These are phyloP conservation scores for Maudiozyma bulderi DNA, from an alignment of 805 yeast genomes.

Conservation along the genomic window DNA sequence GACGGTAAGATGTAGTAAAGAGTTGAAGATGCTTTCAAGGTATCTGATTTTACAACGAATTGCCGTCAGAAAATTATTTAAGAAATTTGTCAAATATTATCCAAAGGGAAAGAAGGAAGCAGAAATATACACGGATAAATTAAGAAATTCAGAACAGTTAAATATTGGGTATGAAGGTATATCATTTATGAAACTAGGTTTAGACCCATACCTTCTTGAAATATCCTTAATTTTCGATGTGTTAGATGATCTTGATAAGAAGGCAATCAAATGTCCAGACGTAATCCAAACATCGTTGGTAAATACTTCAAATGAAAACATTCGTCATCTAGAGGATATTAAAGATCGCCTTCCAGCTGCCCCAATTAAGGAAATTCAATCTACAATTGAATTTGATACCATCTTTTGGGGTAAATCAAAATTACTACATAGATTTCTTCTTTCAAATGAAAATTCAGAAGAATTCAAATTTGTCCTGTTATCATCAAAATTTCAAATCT, in stretches of 20 bases:
- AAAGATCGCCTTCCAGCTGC: background rate
- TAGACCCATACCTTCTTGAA: constrained; percentile 41
- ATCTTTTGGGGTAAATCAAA: constrained; percentile 30
- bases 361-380: background rate
- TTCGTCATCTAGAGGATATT: background rate
- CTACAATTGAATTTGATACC: constrained; percentile 30
- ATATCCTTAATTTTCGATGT: constrained; percentile 37
- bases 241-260: constrained; percentile 15
- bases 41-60: constrained; percentile 52
- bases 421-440: constrained; percentile 29
- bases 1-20: constrained; percentile 22
- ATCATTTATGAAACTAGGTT: constrained; percentile 41
- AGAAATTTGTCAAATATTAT: constrained; percentile 34
- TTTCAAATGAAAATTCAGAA: constrained; percentile 35
- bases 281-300: constrained; percentile 1
- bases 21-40: constrained; percentile 44
- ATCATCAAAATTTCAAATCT: constrained; percentile 22
- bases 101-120: constrained; percentile 10
- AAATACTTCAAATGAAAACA: background rate
- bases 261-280: constrained; percentile 1
- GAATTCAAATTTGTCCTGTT: constrained; percentile 34
- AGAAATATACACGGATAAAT: constrained; percentile 7
- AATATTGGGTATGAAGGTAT: constrained; percentile 30
- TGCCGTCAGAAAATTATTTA: constrained; percentile 50
- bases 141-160: constrained; percentile 12